Percentiles rank a stretch among this genome's conserved stretches.
These are phyloP conservation scores for Wickerhamomyces subpelliculosus DNA, from an alignment of 805 yeast genomes.

Conservation along the genomic window DNA sequence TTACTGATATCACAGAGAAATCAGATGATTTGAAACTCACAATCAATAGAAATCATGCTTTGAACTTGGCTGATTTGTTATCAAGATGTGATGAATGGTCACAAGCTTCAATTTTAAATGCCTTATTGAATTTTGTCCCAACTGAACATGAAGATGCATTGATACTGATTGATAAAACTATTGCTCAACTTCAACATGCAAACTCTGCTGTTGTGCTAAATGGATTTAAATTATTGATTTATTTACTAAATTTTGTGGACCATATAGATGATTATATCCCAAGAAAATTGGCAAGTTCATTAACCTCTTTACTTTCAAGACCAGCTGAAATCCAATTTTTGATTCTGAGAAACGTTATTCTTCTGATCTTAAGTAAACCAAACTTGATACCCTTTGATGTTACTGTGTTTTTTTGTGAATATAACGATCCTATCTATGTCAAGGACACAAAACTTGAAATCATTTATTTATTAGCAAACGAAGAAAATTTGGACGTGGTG, in stretches of 20 bases:
- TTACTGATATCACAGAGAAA: constrained; percentile 57
- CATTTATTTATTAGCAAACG: constrained; percentile 70
- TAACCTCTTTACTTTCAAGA: constrained; percentile 62
- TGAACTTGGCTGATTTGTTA: constrained; percentile 30
- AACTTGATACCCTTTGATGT: constrained; percentile 58
- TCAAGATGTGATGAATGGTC: constrained; percentile 49
- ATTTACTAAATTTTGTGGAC: constrained; percentile 64
- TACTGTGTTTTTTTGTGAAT: constrained; percentile 74
- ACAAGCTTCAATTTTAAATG: constrained; percentile 57
- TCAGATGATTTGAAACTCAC: constrained; percentile 42
- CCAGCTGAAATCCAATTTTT: constrained; percentile 82
- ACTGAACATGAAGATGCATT: constrained; percentile 59
- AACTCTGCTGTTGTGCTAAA: constrained; percentile 79
- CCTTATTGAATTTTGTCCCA: constrained; percentile 67
- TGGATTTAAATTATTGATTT: constrained; percentile 64
- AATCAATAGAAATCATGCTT: constrained; percentile 43
- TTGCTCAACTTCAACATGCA: constrained; percentile 73
- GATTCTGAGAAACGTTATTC: constrained; percentile 71
- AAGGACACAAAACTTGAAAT: constrained; percentile 89
- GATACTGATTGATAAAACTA: constrained; percentile 51
- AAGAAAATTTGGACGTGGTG: constrained; percentile 50
- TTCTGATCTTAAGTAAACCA: constrained; percentile 62
- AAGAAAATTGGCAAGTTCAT: constrained; percentile 57
- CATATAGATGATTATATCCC: constrained; percentile 51
- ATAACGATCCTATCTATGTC: constrained; percentile 80